A percentile compares a stretch with the other conserved stretches of the same genome.
These are phyloP conservation scores for Elsinoe necatrix DNA, from an alignment of 2,329 filamentous ascomycete genomes.

Conservation along the genomic window DNA sequence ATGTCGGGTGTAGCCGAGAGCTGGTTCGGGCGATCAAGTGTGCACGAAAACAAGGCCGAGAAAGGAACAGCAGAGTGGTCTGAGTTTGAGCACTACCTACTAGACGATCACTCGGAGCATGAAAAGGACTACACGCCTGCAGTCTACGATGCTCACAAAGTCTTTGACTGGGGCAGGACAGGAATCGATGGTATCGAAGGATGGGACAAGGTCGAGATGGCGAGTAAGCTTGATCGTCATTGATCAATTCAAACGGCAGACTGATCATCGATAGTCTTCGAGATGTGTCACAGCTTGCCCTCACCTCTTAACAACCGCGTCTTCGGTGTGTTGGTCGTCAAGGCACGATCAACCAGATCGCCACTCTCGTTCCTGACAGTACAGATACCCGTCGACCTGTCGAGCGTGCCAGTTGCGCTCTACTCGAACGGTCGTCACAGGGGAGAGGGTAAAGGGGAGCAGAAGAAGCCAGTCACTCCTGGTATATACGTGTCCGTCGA, in stretches of 20 bases:
- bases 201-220: slow-evolving; percentile 33
- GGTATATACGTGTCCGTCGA: slow-evolving; percentile 61
- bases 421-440: slow-evolving; percentile 25
- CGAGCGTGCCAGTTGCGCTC: slow-evolving; percentile 28
- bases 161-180: slow-evolving; percentile 37
- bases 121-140: slow-evolving; percentile 53
- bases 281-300: slow-evolving; percentile 59
- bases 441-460: slow-evolving; percentile 20
- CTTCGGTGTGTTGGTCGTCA: slow-evolving; percentile 59
- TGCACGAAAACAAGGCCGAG: slow-evolving; percentile 47
- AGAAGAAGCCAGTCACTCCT: slow-evolving; percentile 40
- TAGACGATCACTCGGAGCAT: slow-evolving; percentile 48
- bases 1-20: slow-evolving; percentile 39
- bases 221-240: slow-evolving; percentile 25
- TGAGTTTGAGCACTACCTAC: slow-evolving; percentile 55
- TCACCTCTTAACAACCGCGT: slow-evolving; percentile 54
- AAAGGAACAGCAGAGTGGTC: slow-evolving; percentile 52
- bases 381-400: slow-evolving; percentile 32
- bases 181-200: slow-evolving; percentile 22
- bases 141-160: slow-evolving; percentile 42
- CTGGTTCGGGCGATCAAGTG: slow-evolving; percentile 57
- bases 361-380: slow-evolving; percentile 27
- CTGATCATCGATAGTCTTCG: slow-evolving; percentile 41
- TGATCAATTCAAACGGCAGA: not conserved
- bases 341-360: slow-evolving; percentile 28